A percentile compares a stretch with the other conserved stretches of the same genome.
Evolutionary conservation across 495 filamentous ascomycete species (phyloP).

Genomic region (Aspergillus mulundensis): DNA sequence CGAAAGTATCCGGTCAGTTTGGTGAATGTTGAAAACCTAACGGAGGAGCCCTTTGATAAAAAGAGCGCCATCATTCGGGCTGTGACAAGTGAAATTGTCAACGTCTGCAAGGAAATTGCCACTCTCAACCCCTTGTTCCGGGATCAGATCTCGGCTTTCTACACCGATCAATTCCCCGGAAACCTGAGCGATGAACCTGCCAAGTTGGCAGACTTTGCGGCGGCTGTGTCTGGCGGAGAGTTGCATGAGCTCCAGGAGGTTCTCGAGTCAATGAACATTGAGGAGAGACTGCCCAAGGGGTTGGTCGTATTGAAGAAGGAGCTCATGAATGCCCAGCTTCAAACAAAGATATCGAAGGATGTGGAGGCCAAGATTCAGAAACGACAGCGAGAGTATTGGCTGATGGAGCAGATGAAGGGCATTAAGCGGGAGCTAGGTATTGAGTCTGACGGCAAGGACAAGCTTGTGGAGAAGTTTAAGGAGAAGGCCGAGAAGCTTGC

Average conservation of each 20-base stretch:
- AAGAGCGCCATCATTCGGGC: conserved; percentile 83
- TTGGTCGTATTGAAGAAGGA: conserved; percentile 94
- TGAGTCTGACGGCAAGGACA: conserved; percentile 96
- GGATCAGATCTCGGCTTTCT: conserved; percentile 95
- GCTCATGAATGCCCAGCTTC: conserved; percentile 93
- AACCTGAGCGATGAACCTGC: conserved; percentile 93
- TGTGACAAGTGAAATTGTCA: conserved; percentile 94
- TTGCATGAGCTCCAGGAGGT: conserved; percentile 90
- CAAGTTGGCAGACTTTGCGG: conserved; percentile 94
- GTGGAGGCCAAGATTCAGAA: conserved; percentile 98
- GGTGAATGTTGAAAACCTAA: conserved; percentile 89
- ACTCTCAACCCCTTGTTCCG: conserved; percentile 91
- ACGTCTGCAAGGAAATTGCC: conserved; percentile 96
- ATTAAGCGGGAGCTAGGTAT: conserved; percentile 93
- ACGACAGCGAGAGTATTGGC: conserved; percentile 95
- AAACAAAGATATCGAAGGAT: conserved; percentile 96
- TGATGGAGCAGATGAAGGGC: conserved; percentile 99
- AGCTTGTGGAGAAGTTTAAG: conserved; percentile 93
- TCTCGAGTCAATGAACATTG: conserved; percentile 81
- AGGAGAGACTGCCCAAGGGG: conserved; percentile 84
- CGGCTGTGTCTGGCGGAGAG: conserved; percentile 88
- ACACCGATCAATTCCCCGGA: conserved; percentile 87
- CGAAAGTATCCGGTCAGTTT: conserved; percentile 86
- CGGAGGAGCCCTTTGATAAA: conserved; percentile 82
- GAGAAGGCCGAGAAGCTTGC: conserved; percentile 91